Conservation (phyloP, 306 rosid species). For the Malus asiatica region DNA sequence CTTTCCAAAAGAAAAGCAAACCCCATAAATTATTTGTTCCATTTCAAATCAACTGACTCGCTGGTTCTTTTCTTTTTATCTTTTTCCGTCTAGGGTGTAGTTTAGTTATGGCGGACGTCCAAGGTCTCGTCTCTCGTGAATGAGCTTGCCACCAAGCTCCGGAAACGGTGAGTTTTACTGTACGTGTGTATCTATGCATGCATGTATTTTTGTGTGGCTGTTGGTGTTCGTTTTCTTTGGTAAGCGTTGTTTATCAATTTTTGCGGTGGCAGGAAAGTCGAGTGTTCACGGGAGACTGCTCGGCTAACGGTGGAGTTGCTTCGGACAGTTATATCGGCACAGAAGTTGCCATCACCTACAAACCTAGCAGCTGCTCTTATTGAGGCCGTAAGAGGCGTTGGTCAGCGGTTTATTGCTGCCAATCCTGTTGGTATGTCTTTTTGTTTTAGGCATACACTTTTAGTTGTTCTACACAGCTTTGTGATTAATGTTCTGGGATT, state of each 20-base stretch:
- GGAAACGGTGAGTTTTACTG: not conserved
- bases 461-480: not conserved
- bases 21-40: too few relatives aligned
- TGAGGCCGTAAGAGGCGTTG: not conserved
- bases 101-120: not conserved
- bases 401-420: slow-evolving; percentile 1
- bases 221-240: not conserved
- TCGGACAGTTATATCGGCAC: not conserved
- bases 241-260: not conserved
- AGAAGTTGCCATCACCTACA: not conserved
- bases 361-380: slow-evolving; percentile 4
- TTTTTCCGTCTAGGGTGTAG: not conserved
- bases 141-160: not conserved
- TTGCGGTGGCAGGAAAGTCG: not conserved
- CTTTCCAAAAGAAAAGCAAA: not conserved
- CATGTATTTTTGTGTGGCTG: not conserved
- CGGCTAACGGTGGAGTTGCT: slow-evolving; percentile 3
- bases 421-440: slow-evolving; percentile 4
- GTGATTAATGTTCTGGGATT: not conserved
- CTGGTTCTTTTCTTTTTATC: too few relatives aligned
- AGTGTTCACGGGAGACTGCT: slow-evolving; percentile 2
- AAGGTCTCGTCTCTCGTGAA: not conserved
- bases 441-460: not conserved
- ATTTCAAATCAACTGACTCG: too few relatives aligned
- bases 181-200: not conserved